Evolutionary conservation across 2,329 filamentous ascomycete genomes (phyloP).

Genomic region (Trichoderma koningiopsis): DNA sequence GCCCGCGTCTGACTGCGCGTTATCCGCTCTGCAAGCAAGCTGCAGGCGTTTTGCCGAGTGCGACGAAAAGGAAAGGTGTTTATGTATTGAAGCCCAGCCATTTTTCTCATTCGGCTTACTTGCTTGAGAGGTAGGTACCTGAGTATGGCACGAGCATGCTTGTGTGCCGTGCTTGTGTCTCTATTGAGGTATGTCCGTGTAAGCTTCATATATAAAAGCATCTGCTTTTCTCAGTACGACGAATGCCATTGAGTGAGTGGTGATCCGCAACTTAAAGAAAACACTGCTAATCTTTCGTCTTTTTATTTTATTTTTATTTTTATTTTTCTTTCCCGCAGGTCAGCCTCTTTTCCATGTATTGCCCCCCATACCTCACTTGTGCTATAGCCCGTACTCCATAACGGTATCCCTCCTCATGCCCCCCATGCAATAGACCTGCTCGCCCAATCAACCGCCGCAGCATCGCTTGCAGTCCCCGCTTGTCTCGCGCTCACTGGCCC

Average conservation of each 20-base stretch:
- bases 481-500: slow-evolving; percentile 18
- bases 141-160: neutral
- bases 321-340: neutral
- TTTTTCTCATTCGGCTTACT: neutral
- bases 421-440: neutral
- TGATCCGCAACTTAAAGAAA: neutral
- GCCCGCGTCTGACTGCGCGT: neutral
- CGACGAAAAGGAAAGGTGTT: neutral
- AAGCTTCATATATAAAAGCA: neutral
- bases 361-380: neutral
- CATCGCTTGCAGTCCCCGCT: slow-evolving; percentile 20
- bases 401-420: neutral
- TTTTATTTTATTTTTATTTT: neutral
- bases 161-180: neutral
- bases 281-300: neutral
- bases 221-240: neutral
- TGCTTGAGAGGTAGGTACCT: neutral
- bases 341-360: neutral
- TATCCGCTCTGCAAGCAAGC: slow-evolving; percentile 10
- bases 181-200: neutral
- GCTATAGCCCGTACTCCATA: neutral
- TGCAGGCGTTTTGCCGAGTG: slow-evolving; percentile 11
- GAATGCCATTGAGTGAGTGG: neutral
- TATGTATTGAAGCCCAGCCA: slow-evolving; percentile 7
- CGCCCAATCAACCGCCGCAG: slow-evolving; percentile 16